These are phyloP conservation scores for Cordyceps farinosa DNA, from an alignment of 2,329 filamentous ascomycete genomes.

Conservation along the genomic window DNA sequence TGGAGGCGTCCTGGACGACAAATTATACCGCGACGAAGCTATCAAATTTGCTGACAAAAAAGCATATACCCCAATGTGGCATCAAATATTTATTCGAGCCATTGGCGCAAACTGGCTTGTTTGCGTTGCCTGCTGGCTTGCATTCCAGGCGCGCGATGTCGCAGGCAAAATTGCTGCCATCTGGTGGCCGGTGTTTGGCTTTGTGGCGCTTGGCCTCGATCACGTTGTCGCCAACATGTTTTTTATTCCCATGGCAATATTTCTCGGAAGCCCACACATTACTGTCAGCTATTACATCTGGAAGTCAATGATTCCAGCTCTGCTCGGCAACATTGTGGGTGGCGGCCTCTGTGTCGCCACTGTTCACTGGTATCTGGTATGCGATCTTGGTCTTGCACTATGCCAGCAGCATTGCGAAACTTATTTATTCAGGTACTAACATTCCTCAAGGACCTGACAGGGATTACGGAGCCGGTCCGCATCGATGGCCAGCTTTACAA, in stretches of 20 bases:
- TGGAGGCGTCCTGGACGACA: constrained; percentile 43
- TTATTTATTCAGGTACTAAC: neutral
- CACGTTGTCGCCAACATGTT: constrained; percentile 57
- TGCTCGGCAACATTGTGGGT: constrained; percentile 50
- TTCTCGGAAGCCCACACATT: constrained; percentile 39
- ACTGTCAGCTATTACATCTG: constrained; percentile 49
- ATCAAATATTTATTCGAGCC: constrained; percentile 49
- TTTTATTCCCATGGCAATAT: constrained; percentile 48
- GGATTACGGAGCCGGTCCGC: neutral
- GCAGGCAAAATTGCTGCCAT: constrained; percentile 49
- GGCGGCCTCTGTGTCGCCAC: constrained; percentile 46
- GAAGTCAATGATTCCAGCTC: constrained; percentile 50
- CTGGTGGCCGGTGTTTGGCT: constrained; percentile 53
- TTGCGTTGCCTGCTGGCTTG: constrained; percentile 47
- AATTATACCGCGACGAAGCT: constrained; percentile 40
- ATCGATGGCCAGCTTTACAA: constrained; percentile 4
- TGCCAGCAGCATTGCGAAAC: neutral
- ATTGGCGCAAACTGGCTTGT: constrained; percentile 56
- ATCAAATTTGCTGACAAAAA: constrained; percentile 45
- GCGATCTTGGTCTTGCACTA: neutral
- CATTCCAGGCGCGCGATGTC: constrained; percentile 45
- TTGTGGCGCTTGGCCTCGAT: constrained; percentile 48
- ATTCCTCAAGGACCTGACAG: neutral
- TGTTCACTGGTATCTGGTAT: constrained; percentile 25
- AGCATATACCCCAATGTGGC: constrained; percentile 44